phyloP scores from a whole-genome alignment of 495 filamentous ascomycete genomes.

The Amphirosellinia nigrospora region DNA sequence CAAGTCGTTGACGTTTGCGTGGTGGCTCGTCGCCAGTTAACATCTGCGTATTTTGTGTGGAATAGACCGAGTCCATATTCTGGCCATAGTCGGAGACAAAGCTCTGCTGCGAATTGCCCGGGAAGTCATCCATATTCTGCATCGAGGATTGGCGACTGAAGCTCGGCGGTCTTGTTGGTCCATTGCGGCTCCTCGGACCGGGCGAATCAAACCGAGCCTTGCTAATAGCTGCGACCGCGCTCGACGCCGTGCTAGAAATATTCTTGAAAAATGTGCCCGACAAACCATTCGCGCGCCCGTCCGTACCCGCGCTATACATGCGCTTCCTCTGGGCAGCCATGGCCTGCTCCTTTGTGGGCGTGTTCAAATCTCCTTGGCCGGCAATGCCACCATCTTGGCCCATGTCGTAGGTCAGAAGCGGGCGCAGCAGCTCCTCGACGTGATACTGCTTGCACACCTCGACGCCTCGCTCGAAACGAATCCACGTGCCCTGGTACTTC shows the following conservation, averaged over 20 bases:
- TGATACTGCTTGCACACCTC: constrained; percentile 94
- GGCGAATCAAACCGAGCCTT: constrained; percentile 94
- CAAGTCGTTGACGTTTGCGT: constrained; percentile 70
- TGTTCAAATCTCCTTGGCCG: constrained; percentile 70
- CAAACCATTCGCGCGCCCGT: constrained; percentile 68
- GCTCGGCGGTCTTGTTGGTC: constrained; percentile 55
- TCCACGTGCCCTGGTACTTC: constrained; percentile 99
- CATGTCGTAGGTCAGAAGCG: constrained; percentile 88
- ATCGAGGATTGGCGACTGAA: constrained; percentile 65
- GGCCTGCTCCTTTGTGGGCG: constrained; percentile 98
- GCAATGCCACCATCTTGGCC: constrained; percentile 73
- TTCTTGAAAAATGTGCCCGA: constrained; percentile 93
- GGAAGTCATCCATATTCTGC: constrained; percentile 59
- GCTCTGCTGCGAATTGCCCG: constrained; percentile 57
- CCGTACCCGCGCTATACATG: constrained; percentile 75
- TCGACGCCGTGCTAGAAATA: constrained; percentile 89
- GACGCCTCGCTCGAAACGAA: constrained; percentile 85
- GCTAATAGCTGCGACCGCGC: constrained; percentile 91
- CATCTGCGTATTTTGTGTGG: constrained; percentile 45
- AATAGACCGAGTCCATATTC: constrained; percentile 54
- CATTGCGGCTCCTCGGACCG: constrained; percentile 64
- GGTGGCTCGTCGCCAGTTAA: constrained; percentile 76
- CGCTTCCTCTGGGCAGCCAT: constrained; percentile 97
- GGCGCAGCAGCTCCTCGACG: constrained; percentile 84
- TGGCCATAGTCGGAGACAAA: constrained; percentile 53